Base-by-base conservation (phyloP, 1,284 basidiomycete genomes). In the Erythrobasidium hasegawianum region DNA sequence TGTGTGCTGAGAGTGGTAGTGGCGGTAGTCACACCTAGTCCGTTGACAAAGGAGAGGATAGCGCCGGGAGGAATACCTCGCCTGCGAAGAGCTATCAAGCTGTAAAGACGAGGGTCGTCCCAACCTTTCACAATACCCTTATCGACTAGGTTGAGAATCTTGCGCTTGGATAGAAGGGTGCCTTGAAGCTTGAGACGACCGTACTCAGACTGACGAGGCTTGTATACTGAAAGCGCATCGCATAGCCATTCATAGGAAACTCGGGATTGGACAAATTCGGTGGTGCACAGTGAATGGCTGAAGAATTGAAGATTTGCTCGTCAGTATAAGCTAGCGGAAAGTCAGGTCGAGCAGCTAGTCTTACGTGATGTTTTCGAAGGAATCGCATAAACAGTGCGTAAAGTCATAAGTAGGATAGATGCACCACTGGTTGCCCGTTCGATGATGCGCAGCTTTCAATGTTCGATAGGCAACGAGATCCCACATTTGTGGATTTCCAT, bases 241-340 rank as follows among this genome's bases (percentile, higher is more conserved):
- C 96, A 99, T 14, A 99, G 83, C 96, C 96, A 99, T 75, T 99
- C 96, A 78, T 99, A 98, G 0, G 93, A 96, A 75, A 94, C 90
- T 62, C 96, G 88, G 9, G 94, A 92, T n/a, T 88, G 86, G 72
- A 97, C 87, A 77, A 99, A 99, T 77, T 99, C 96, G 45, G 86
- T 87, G 1, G 96, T 99, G 77, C 96, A 99, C 18, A 99, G 82
- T 2, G 96, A 98, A 81, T 99, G 96, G 41, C 92, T 96, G 70
- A 9, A 43, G 1, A 40, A 11, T 62, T n/a, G 41, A 33, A 22
- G 27, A 57, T 27, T 53, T 26, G 20, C 43, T 43, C 22, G 38
- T 26, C 38, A 45, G 33, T 11, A 49, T 39, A 26, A n/a, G 16
- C 55, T 20, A 9, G 27, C 24, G 3, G 16, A 5, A 5, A 57